These are phyloP conservation scores for Pseudocercospora cruenta DNA, from an alignment of 2,329 filamentous ascomycete genomes.

Conservation along the genomic window DNA sequence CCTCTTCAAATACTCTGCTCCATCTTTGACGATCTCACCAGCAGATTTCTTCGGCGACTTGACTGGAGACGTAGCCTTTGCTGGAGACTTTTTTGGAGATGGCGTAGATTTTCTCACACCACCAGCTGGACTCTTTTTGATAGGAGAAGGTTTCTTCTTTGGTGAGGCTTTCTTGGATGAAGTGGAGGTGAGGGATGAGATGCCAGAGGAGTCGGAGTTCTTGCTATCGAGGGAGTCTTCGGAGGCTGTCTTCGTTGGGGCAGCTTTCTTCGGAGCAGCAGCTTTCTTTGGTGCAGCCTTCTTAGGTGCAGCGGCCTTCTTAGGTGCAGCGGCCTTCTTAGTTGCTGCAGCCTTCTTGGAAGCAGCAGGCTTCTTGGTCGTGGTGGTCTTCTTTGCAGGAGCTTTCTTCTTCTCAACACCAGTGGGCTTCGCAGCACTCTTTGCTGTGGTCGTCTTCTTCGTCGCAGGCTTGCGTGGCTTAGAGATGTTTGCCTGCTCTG, in stretches of 20 bases:
- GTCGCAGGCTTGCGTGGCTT: constrained; percentile 7
- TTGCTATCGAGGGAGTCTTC: background rate
- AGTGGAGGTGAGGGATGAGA: too few relatives aligned
- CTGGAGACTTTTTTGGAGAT: background rate
- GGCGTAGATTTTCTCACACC: background rate
- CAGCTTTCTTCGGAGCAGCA: background rate
- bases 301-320: background rate
- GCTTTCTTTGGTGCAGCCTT: background rate
- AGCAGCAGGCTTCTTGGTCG: background rate
- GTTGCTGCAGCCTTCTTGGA: background rate
- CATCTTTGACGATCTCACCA: background rate
- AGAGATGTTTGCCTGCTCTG: background rate
- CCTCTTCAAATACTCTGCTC: background rate
- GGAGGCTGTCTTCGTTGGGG: background rate
- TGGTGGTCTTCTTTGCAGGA: background rate
- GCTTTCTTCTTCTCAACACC: background rate
- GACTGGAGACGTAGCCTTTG: background rate
- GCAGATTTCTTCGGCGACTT: background rate
- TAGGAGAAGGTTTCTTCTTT: background rate
- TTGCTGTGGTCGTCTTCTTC: background rate
- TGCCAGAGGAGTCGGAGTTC: too few relatives aligned
- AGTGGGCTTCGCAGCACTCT: background rate
- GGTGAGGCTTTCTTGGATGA: background rate
- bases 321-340: constrained; percentile 4
- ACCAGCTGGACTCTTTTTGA: background rate